Percentiles rank a stretch among this genome's conserved stretches.
Evolutionary conservation across 2,329 filamentous ascomycete genomes (phyloP).

Genomic region (Aureobasidium sp.): DNA sequence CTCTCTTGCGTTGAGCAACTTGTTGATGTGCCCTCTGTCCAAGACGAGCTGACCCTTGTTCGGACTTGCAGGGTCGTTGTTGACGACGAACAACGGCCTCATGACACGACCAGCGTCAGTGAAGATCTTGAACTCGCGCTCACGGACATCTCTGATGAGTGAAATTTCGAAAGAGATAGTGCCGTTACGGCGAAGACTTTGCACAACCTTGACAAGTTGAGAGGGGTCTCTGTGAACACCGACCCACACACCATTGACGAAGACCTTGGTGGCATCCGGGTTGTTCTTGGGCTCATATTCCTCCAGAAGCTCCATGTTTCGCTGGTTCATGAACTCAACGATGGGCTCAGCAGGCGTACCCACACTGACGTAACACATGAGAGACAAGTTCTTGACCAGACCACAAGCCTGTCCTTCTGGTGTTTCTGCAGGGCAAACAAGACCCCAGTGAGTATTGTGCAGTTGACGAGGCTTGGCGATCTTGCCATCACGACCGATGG

Average conservation of each 20-base stretch:
- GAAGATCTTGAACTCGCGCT: constrained; percentile 97
- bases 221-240: constrained; percentile 87
- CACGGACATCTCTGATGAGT: constrained; percentile 89
- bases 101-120: constrained; percentile 94
- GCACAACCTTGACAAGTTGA: constrained; percentile 59
- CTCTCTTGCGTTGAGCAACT: constrained; percentile 66
- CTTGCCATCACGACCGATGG: constrained; percentile 95
- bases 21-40: constrained; percentile 73
- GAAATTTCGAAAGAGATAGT: constrained; percentile 89
- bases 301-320: constrained; percentile 93
- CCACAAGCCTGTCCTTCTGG: constrained; percentile 98
- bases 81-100: constrained; percentile 86
- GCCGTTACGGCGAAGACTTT: constrained; percentile 52
- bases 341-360: constrained; percentile 86
- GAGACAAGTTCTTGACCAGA: constrained; percentile 91
- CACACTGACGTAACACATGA: constrained; percentile 98
- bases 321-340: constrained; percentile 88
- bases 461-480: constrained; percentile 95
- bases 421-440: constrained; percentile 95
- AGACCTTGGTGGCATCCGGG: constrained; percentile 92
- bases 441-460: constrained; percentile 97
- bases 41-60: constrained; percentile 74
- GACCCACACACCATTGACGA: constrained; percentile 97
- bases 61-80: constrained; percentile 68
- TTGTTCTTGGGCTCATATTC: constrained; percentile 66